Base-by-base conservation (phyloP, 495 filamentous ascomycete species). In the Lasiosphaeriaceae sp. region DNA sequence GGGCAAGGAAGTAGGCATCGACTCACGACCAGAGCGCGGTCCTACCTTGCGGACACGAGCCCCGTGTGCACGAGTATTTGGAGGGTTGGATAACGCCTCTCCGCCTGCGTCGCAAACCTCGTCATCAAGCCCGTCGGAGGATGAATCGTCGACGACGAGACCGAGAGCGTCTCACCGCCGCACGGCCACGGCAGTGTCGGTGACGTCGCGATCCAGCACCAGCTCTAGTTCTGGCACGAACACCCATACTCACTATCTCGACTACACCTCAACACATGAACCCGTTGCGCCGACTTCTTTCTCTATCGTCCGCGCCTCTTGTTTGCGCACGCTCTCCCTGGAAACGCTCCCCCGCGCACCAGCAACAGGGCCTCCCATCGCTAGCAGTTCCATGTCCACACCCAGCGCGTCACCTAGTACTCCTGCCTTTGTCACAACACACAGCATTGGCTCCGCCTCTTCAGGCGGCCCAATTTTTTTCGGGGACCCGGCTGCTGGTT, bases 251-350 rank as follows among this genome's bases (percentile, higher is more conserved):
- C 92, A 96, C 65, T 88, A 86, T 41, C 73, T 95, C 37, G 90
- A 90, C 67, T 96, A 94, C 67, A 85, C 92, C 37, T 92, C 92
- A 1, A 90, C 89, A 2, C 86, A 89, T 60, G 89, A 90, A 26
- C 89, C 92, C 7, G 75, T 87, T 1, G 81, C 85, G n/a, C 81
- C 88, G 12, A 73, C 76, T 4, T 87, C 88, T n/a, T 96, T 90
- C 69, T 88, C 92, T 19, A 82, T 92, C 23, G 80, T 96, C 29
- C 88, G 93, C 47, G 86, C 89, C 48, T 90, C 90, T 7, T 93
- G 87, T 55, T 83, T 97, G 59, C 88, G 91, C 54, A 92, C 92
- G 0, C 78, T 96, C 19, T 93, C 89, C 39, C 87, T 88, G 59
- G 92, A 97, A 64, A 86, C 86, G 3, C 83, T 96, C 1, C 92